Evolutionary conservation across 805 yeast genomes (phyloP).

Genomic region (Candida taoyuanica): DNA sequence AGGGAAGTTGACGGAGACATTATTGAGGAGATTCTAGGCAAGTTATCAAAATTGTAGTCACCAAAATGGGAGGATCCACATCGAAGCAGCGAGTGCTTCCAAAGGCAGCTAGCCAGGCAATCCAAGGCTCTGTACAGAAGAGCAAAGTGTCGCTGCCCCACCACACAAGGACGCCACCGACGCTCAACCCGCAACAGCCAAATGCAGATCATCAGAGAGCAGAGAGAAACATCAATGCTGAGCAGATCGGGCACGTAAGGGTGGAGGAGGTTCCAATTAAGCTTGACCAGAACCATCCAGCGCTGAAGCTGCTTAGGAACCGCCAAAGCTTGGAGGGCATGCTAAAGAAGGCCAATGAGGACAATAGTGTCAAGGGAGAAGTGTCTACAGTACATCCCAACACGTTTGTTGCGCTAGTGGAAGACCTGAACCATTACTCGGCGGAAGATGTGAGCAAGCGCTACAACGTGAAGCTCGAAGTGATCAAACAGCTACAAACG

Average conservation of each 20-base stretch:
- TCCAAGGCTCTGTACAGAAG: no score
- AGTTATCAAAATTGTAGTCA: no score
- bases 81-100: constrained; percentile 14
- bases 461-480: constrained; percentile 10
- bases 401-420: constrained; percentile 19
- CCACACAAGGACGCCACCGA: no score
- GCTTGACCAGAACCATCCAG: constrained; percentile 20
- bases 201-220: not conserved
- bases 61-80: constrained; percentile 8
- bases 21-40: no score
- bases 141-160: no score
- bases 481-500: not conserved
- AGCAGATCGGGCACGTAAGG: constrained; percentile 16
- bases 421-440: constrained; percentile 16
- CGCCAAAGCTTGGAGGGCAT: constrained; percentile 10
- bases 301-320: constrained; percentile 18
- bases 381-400: constrained; percentile 18
- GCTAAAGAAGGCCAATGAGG: constrained; percentile 8
- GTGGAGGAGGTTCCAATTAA: constrained; percentile 18
- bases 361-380: no score
- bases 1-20: no score
- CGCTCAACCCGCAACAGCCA: not conserved
- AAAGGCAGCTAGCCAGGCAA: not conserved
- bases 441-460: constrained; percentile 12
- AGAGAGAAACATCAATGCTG: constrained; percentile 7